A percentile compares a stretch with the other conserved stretches of the same genome.
These are phyloP conservation scores for Heterobasidion irregulare DNA, from an alignment of 1,284 basidiomycete species.

Conservation along the genomic window DNA sequence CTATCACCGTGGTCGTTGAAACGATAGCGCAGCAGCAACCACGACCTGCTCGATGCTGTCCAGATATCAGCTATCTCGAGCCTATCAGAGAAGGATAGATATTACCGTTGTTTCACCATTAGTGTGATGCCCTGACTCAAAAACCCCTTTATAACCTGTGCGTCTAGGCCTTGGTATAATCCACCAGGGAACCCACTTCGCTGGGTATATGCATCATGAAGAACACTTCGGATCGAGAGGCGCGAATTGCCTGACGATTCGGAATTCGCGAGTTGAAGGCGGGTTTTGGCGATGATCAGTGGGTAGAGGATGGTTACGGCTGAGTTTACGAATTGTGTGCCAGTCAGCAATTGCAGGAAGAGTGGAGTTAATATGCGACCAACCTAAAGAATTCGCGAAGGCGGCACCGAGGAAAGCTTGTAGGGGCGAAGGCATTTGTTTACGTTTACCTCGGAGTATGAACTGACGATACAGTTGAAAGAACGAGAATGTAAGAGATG, in stretches of 20 bases:
- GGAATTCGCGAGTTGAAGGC: constrained; percentile 31
- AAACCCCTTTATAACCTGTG: constrained; percentile 46
- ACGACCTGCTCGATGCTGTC: too few relatives aligned
- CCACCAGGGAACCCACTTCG: constrained; percentile 24
- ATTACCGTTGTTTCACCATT: constrained; percentile 39
- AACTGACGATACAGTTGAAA: constrained; percentile 42
- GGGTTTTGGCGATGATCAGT: constrained; percentile 48
- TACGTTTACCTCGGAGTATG: constrained; percentile 15
- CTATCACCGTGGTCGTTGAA: too few relatives aligned
- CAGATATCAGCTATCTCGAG: too few relatives aligned
- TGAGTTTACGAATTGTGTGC: constrained; percentile 4
- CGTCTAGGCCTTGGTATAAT: constrained; percentile 44
- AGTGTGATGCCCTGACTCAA: constrained; percentile 49
- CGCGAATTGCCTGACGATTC: constrained; percentile 11
- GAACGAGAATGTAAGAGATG: constrained; percentile 43
- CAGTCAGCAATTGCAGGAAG: not conserved
- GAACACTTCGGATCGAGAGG: not conserved
- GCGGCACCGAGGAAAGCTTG: constrained; percentile 46
- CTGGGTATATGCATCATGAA: constrained; percentile 10
- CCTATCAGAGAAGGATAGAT: too few relatives aligned
- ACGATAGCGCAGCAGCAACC: too few relatives aligned
- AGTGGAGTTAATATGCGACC: not conserved
- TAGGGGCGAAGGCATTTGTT: constrained; percentile 23
- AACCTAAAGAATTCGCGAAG: constrained; percentile 27
- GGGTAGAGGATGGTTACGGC: constrained; percentile 43